Percentiles rank a stretch among this genome's conserved stretches.
Conservation (phyloP, 2,329 filamentous ascomycete species). For the Geosmithia morbida region DNA sequence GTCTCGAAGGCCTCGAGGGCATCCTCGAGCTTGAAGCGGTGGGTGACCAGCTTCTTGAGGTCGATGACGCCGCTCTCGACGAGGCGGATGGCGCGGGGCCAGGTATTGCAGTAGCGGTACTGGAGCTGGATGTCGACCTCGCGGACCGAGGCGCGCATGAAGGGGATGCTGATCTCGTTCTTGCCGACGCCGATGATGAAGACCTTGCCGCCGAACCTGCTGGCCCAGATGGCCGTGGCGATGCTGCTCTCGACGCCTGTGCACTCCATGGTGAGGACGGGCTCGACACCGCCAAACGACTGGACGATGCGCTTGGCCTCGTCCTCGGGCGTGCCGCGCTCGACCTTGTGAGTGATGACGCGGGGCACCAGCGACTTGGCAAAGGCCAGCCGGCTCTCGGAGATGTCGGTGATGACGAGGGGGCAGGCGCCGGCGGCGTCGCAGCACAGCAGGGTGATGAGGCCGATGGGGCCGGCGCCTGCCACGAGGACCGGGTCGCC, state of each 20-base stretch:
- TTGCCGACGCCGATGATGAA: slow-evolving; percentile 93
- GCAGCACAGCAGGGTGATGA: slow-evolving; percentile 75
- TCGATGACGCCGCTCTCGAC: slow-evolving; percentile 75
- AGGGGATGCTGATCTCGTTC: slow-evolving; percentile 90
- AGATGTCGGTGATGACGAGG: slow-evolving; percentile 88
- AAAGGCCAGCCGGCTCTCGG: slow-evolving; percentile 70
- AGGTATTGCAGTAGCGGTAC: slow-evolving; percentile 92
- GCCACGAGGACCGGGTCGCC: slow-evolving; percentile 84
- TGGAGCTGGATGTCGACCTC: slow-evolving; percentile 95
- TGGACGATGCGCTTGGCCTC: slow-evolving; percentile 51
- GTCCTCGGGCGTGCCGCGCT: slow-evolving; percentile 52
- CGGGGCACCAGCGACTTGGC: slow-evolving; percentile 71
- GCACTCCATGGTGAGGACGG: slow-evolving; percentile 75
- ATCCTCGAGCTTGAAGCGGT: slow-evolving; percentile 75
- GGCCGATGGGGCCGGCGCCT: slow-evolving; percentile 84
- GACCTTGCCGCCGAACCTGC: slow-evolving; percentile 92
- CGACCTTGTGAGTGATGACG: slow-evolving; percentile 69
- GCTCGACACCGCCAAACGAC: slow-evolving; percentile 65
- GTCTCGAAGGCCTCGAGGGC: slow-evolving; percentile 83
- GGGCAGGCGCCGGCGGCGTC: slow-evolving; percentile 80
- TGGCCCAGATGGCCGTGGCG: slow-evolving; percentile 70
- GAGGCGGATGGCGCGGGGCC: slow-evolving; percentile 83
- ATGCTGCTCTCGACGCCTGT: slow-evolving; percentile 90
- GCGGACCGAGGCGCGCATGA: slow-evolving; percentile 80
- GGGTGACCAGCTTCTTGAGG: slow-evolving; percentile 70